These are phyloP conservation scores for Suhomyces taliae DNA, from an alignment of 1,139 yeast genomes.

Conservation along the genomic window DNA sequence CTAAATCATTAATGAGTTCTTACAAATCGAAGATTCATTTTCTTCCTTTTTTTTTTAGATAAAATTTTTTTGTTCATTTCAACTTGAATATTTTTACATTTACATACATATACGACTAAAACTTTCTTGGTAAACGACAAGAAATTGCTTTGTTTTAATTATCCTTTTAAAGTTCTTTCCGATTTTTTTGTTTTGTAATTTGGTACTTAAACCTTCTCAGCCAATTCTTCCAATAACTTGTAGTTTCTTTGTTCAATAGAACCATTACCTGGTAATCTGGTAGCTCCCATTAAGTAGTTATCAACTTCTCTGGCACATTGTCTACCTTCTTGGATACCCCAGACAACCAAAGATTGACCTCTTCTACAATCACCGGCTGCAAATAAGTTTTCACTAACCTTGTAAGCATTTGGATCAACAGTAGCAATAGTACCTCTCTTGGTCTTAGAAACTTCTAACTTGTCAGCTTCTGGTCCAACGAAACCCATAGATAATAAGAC, in stretches of 20 bases:
- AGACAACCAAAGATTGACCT: conserved; percentile 96
- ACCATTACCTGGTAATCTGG: conserved; percentile 92
- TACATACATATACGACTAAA: not conserved
- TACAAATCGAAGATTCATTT: no score
- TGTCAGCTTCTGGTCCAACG: conserved; percentile 91
- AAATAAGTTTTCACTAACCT: conserved; percentile 70
- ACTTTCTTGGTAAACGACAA: not conserved
- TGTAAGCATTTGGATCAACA: conserved; percentile 64
- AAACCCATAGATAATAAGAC: conserved; percentile 96
- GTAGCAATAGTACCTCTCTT: conserved; percentile 87
- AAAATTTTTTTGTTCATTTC: no score
- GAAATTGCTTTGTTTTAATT: no score
- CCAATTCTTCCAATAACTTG: conserved; percentile 70
- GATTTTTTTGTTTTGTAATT: no score
- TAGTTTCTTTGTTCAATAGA: conserved; percentile 83
- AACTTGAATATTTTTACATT: no score
- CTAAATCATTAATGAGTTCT: no score
- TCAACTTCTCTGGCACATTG: conserved; percentile 97
- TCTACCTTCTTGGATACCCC: conserved; percentile 99
- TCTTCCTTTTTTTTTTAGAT: no score
- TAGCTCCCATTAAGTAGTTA: conserved; percentile 68
- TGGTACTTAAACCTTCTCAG: conserved; percentile 49
- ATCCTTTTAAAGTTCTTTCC: no score
- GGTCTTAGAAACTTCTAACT: conserved; percentile 70
- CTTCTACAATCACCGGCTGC: conserved; percentile 99